These are phyloP conservation scores for Torulaspora delbrueckii DNA, from an alignment of 805 yeast species.

Conservation along the genomic window DNA sequence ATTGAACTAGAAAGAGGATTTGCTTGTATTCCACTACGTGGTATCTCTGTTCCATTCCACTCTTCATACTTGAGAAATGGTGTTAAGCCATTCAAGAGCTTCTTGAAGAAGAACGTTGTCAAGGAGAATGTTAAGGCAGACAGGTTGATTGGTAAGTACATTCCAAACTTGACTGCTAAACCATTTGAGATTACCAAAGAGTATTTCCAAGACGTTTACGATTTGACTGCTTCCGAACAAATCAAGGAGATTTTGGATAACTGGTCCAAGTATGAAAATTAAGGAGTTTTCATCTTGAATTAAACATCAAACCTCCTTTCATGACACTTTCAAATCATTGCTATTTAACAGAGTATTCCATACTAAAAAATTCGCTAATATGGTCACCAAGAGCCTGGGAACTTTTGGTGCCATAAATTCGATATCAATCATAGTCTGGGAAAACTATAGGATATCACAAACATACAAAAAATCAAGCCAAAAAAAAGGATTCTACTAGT, in stretches of 20 bases:
- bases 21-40: slow-evolving; percentile 96
- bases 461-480: background rate
- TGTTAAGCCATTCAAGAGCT: slow-evolving; percentile 97
- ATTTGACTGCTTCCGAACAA: slow-evolving; percentile 85
- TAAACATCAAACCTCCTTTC: background rate
- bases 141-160: slow-evolving; percentile 88
- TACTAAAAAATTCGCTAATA: background rate
- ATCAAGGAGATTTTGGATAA: slow-evolving; percentile 85
- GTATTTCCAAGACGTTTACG: slow-evolving; percentile 93
- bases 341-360: slow-evolving; percentile 4
- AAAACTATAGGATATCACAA: slow-evolving; percentile 7
- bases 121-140: slow-evolving; percentile 93
- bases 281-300: background rate
- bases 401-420: slow-evolving; percentile 4
- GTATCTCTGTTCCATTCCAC: slow-evolving; percentile 99
- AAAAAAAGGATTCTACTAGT: background rate
- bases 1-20: slow-evolving; percentile 96
- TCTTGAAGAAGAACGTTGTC: slow-evolving; percentile 92
- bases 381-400: slow-evolving; percentile 8
- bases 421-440: slow-evolving; percentile 7
- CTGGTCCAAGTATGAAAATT: slow-evolving; percentile 77
- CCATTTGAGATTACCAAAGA: slow-evolving; percentile 95
- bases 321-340: slow-evolving; percentile 1
- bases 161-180: slow-evolving; percentile 97
- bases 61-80: slow-evolving; percentile 97